phyloP scores from a whole-genome alignment of 202 grass and related monocot genomes.

The Schoenoplectus tabernaemontani region DNA sequence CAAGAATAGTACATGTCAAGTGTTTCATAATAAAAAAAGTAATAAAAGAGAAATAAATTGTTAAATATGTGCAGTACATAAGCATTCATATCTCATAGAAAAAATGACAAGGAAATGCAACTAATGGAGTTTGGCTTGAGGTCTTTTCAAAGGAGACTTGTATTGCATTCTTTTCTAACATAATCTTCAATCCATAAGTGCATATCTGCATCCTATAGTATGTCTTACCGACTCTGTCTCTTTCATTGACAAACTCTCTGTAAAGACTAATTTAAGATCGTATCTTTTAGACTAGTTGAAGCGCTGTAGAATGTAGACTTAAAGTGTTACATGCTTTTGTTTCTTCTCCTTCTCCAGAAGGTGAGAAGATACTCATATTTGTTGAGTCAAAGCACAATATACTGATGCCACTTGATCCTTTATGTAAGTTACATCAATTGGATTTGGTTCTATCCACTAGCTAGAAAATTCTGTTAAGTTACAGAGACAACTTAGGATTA shows the following conservation, averaged over 20 bases:
- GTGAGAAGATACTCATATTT: not conserved
- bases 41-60: not conserved
- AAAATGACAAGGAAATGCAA: slow-evolving; percentile 17
- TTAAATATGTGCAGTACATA: not conserved
- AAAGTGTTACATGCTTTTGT: slow-evolving; percentile 13
- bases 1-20: not conserved
- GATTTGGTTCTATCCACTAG: not conserved
- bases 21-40: not conserved
- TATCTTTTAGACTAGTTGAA: slow-evolving; percentile 12
- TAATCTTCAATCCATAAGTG: not conserved
- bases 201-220: slow-evolving; percentile 6
- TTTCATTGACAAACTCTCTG: slow-evolving; percentile 24
- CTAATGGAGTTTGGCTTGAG: slow-evolving; percentile 7
- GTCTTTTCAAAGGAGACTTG: slow-evolving; percentile 1
- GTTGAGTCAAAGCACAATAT: not conserved
- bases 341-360: not conserved
- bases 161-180: not conserved
- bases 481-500: not conserved
- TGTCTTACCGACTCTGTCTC: not conserved
- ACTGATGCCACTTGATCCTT: not conserved
- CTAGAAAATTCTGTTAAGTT: not conserved
- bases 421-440: not conserved
- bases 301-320: slow-evolving; percentile 7
- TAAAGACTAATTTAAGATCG: not conserved
- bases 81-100: not conserved